Conservation (phyloP, 1,284 basidiomycete genomes). For the Mycosarcoma mackinlayi region DNA sequence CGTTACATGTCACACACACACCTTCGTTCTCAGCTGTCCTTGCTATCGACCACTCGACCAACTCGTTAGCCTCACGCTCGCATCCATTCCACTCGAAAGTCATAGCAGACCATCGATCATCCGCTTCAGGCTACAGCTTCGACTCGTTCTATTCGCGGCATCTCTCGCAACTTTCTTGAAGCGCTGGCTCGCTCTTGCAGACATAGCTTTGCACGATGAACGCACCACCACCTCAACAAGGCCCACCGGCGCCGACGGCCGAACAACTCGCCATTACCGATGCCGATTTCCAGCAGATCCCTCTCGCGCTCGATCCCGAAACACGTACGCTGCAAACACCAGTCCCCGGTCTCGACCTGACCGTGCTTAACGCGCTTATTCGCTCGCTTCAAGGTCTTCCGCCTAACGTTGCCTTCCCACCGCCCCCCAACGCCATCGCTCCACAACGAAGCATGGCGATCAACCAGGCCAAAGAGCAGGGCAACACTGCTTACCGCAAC, state of each 20-base stretch:
- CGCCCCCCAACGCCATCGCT: slow-evolving; percentile 65
- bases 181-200: slow-evolving; percentile 8
- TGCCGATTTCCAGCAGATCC: slow-evolving; percentile 50
- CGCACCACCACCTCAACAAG: slow-evolving; percentile 44
- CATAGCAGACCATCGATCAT: neutral
- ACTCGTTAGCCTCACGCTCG: no score
- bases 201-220: slow-evolving; percentile 21
- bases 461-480: slow-evolving; percentile 64
- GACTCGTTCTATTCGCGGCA: no score
- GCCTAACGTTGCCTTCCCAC: slow-evolving; percentile 63
- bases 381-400: slow-evolving; percentile 60
- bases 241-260: slow-evolving; percentile 55
- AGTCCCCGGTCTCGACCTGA: slow-evolving; percentile 55
- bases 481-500: slow-evolving; percentile 61
- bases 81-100: neutral
- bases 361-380: slow-evolving; percentile 65
- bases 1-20: no score
- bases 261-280: slow-evolving; percentile 63
- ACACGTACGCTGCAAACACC: slow-evolving; percentile 36
- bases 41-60: no score
- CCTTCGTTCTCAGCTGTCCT: no score
- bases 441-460: slow-evolving; percentile 62
- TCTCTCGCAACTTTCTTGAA: neutral
- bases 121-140: no score
- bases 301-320: slow-evolving; percentile 50